Percentiles rank a stretch among this genome's conserved stretches.
phyloP scores from a whole-genome alignment of 2,329 filamentous ascomycete genomes.

The Sporothrix mexicana region DNA sequence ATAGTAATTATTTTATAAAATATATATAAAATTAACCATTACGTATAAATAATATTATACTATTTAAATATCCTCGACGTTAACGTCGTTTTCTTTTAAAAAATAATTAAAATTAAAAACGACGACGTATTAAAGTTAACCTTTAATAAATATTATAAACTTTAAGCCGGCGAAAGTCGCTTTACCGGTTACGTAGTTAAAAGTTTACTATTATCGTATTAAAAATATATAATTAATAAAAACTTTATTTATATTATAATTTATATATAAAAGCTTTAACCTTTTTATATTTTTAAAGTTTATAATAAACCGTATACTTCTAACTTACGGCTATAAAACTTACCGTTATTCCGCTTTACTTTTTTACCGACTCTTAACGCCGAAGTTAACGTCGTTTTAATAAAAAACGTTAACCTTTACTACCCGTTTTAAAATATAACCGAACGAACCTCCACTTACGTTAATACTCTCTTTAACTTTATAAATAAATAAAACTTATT shows the following conservation, averaged over 20 bases:
- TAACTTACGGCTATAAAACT: neutral
- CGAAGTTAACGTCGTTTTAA: neutral
- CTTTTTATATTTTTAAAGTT: neutral
- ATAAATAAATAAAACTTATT: too few relatives aligned
- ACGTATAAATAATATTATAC: slow-evolving; percentile 2
- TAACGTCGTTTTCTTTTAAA: slow-evolving; percentile 4
- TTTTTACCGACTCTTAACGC: neutral
- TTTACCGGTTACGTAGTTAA: too few relatives aligned
- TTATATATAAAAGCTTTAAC: neutral
- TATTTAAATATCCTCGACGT: neutral
- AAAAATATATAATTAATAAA: too few relatives aligned
- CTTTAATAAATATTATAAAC: too few relatives aligned
- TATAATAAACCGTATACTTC: neutral
- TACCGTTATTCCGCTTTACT: neutral
- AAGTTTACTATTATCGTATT: too few relatives aligned
- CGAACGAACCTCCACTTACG: too few relatives aligned
- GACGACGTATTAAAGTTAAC: neutral
- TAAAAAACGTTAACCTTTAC: too few relatives aligned
- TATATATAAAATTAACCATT: slow-evolving; percentile 5
- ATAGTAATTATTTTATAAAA: neutral
- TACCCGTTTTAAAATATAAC: too few relatives aligned
- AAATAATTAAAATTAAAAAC: neutral
- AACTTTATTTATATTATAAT: neutral
- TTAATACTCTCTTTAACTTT: too few relatives aligned
- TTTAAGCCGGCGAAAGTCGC: too few relatives aligned